These are phyloP conservation scores for Nothopassalora personata DNA, from an alignment of 2,329 filamentous ascomycete genomes.

Conservation along the genomic window DNA sequence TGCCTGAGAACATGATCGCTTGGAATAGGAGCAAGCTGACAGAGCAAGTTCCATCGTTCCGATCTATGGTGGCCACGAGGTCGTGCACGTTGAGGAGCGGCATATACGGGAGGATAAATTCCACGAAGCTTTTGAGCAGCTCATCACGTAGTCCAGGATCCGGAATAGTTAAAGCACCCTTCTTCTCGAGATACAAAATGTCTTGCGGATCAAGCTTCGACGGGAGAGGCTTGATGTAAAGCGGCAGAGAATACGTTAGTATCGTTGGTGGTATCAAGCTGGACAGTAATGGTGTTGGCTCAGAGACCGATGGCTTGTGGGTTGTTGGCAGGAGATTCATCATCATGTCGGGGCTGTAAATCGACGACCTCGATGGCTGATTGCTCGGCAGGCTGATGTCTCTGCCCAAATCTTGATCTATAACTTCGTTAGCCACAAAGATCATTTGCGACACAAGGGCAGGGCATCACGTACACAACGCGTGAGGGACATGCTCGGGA, in stretches of 20 bases:
- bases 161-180: constrained; percentile 78
- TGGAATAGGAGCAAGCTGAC: constrained; percentile 86
- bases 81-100: constrained; percentile 68
- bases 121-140: constrained; percentile 73
- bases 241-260: constrained; percentile 45
- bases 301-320: constrained; percentile 23
- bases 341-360: constrained; percentile 29
- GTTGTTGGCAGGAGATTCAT: constrained; percentile 28
- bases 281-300: constrained; percentile 21
- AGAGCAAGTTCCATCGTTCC: constrained; percentile 62
- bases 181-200: constrained; percentile 73
- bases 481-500: constrained; percentile 54
- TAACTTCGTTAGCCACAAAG: constrained; percentile 5
- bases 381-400: constrained; percentile 19
- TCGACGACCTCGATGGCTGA: constrained; percentile 15
- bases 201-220: constrained; percentile 73
- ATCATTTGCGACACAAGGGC: background rate
- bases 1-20: constrained; percentile 88
- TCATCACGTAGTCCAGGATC: constrained; percentile 67
- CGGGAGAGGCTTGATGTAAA: constrained; percentile 77
- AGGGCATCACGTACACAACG: constrained; percentile 51
- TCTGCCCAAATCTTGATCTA: constrained; percentile 29
- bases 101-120: constrained; percentile 93
- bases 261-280: constrained; percentile 24
- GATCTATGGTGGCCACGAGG: constrained; percentile 56